phyloP scores from a whole-genome alignment of 768 basidiomycete genomes.

The Lenzites betulinus region DNA sequence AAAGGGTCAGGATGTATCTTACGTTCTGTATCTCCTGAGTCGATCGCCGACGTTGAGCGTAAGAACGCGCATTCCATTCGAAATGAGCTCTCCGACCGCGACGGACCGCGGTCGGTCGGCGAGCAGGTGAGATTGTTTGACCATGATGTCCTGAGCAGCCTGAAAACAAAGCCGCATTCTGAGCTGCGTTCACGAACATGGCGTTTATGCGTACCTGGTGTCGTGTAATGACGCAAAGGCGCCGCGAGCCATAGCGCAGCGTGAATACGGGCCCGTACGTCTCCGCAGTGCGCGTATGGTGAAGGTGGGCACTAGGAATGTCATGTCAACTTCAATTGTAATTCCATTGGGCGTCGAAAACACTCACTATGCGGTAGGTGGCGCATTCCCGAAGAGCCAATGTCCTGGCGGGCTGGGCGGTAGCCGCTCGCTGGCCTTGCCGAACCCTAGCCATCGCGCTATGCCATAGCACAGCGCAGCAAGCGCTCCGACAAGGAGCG shows the following conservation, averaged over 20 bases:
- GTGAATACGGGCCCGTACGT: conserved; percentile 64
- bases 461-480: background rate
- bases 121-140: conserved; percentile 38
- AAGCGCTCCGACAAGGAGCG: background rate
- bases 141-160: conserved; percentile 43
- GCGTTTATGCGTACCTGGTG: conserved; percentile 16
- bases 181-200: background rate
- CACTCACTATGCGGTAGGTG: conserved; percentile 14
- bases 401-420: conserved; percentile 26
- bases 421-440: conserved; percentile 1
- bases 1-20: conserved; percentile 23
- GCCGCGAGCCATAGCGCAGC: conserved; percentile 49
- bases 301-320: conserved; percentile 2
- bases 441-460: background rate
- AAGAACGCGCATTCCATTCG: conserved; percentile 37
- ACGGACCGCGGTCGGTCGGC: conserved; percentile 40
- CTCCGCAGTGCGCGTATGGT: conserved; percentile 54
- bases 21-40: conserved; percentile 29
- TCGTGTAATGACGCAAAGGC: conserved; percentile 49
- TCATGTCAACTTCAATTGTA: background rate
- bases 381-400: conserved; percentile 23
- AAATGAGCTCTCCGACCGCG: conserved; percentile 38
- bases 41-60: conserved; percentile 31
- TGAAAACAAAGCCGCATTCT: background rate
- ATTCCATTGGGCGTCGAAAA: too few relatives aligned